Conservation (phyloP, 2,329 filamentous ascomycete species). For the Pezicula neosporulosa region DNA sequence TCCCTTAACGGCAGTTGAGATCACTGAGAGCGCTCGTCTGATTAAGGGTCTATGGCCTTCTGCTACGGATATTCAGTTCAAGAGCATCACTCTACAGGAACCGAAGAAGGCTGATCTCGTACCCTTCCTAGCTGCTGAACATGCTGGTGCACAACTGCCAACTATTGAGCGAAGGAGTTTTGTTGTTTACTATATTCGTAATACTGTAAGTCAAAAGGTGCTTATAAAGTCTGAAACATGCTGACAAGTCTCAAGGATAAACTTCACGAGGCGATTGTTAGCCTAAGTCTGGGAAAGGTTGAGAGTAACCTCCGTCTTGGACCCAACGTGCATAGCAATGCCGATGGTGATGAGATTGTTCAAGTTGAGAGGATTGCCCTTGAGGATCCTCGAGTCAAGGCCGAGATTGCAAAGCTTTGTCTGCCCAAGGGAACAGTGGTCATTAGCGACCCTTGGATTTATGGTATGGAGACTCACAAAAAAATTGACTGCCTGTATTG, state of each 20-base stretch:
- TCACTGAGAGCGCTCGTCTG: constrained; percentile 44
- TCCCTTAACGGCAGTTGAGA: constrained; percentile 55
- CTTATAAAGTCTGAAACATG: background rate
- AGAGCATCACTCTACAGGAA: constrained; percentile 57
- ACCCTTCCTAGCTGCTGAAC: constrained; percentile 47
- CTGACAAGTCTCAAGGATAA: constrained; percentile 43
- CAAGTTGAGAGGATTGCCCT: constrained; percentile 52
- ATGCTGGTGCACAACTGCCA: constrained; percentile 34
- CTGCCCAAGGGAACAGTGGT: constrained; percentile 57
- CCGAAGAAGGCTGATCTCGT: constrained; percentile 49
- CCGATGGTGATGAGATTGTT: constrained; percentile 58
- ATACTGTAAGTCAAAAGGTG: constrained; percentile 44
- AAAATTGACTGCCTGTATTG: background rate
- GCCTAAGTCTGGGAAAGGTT: constrained; percentile 45
- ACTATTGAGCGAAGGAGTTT: constrained; percentile 47
- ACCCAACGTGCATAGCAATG: constrained; percentile 53
- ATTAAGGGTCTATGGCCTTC: constrained; percentile 52
- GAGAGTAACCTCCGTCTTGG: constrained; percentile 57
- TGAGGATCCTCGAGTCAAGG: constrained; percentile 52
- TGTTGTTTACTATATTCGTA: constrained; percentile 55
- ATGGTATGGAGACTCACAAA: constrained; percentile 36
- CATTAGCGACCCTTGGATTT: constrained; percentile 63
- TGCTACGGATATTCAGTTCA: constrained; percentile 56
- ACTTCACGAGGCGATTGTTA: constrained; percentile 56
- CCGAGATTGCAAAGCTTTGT: constrained; percentile 58